Evolutionary conservation across 345 rosid genomes (phyloP), one percentile per base, ranked within the genome.

Genomic region (Eutrema heterophyllum): DNA sequence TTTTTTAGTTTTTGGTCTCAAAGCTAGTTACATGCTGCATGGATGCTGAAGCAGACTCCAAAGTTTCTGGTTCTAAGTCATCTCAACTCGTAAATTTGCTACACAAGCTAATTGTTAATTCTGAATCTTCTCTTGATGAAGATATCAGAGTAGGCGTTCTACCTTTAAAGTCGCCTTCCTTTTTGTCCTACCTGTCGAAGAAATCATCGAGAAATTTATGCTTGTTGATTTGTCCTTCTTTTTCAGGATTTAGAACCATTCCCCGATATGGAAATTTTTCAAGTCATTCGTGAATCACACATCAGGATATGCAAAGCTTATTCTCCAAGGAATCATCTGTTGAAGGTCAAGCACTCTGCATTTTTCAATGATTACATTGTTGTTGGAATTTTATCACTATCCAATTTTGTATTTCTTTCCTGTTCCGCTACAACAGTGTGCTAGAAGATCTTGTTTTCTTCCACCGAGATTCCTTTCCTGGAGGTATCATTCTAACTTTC

Each of bases 1-100:
- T 39, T 88, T 24, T 59, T 32, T 36, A 93, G 98, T 88, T 87
- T 89, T 79, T 93, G 87, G 97, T 91, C 49, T 88, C 98, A 33
- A 91, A 91, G 83, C 90, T 93, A 83, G 97, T 93, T 53, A 87
- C 82, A 11, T 87, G 89, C 69, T 89, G 91, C 88, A 86, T 83
- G 70, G 80, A 82, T 45, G 78, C 83, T 54, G 84, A 78, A 71
- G 71, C 86, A 69, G 69, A 68, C 68, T 84, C 77, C 64, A 79
- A 81, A 55, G 30, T 66, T 79, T 80, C 87, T 59, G 81, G 79
- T 48, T 54, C 83, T 53, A 80, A 81, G 81, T 81, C 87, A 67
- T 86, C 88, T 78, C 81, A 81, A 57, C 83, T 75, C 68, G 61
- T 88, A 52, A 73, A 85, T 71, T 84, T 94, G 89, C 90, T 94